A percentile compares a stretch with the other conserved stretches of the same genome.
Conservation (phyloP, 768 basidiomycete genomes). For the Suillus discolor region DNA sequence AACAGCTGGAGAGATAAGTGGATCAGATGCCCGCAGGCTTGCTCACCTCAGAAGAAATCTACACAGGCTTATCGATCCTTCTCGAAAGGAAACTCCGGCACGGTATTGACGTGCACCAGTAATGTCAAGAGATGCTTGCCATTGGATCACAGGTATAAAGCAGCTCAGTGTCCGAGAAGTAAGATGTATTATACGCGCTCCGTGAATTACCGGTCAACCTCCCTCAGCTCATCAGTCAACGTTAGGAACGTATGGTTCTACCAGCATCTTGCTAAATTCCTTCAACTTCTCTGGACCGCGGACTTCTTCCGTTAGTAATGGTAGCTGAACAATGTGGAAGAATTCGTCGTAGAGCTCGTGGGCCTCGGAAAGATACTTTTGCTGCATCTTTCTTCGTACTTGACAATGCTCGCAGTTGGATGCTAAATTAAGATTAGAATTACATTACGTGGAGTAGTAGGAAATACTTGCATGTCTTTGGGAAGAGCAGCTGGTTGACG, state of each 20-base stretch:
- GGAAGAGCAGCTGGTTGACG: slow-evolving; percentile 96
- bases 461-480: slow-evolving; percentile 72
- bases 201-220: neutral
- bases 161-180: neutral
- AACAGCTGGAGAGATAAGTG: neutral
- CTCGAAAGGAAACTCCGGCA: neutral
- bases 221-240: slow-evolving; percentile 20
- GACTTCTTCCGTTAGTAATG: slow-evolving; percentile 95
- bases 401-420: slow-evolving; percentile 95
- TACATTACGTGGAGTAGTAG: neutral
- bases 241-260: slow-evolving; percentile 70
- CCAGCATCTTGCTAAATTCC: slow-evolving; percentile 91
- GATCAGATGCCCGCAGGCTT: neutral
- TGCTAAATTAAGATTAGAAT: slow-evolving; percentile 42
- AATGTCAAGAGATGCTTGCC: neutral
- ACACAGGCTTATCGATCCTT: neutral
- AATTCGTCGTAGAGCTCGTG: slow-evolving; percentile 98
- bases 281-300: slow-evolving; percentile 92
- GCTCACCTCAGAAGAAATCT: neutral
- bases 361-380: slow-evolving; percentile 95
- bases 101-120: neutral
- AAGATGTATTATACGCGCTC: slow-evolving; percentile 1
- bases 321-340: slow-evolving; percentile 95
- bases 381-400: slow-evolving; percentile 96
- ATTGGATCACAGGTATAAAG: slow-evolving; percentile 7